Base-by-base conservation (phyloP, 371 early-diverging fungal genomes). In the Mortierella sp. region DNA sequence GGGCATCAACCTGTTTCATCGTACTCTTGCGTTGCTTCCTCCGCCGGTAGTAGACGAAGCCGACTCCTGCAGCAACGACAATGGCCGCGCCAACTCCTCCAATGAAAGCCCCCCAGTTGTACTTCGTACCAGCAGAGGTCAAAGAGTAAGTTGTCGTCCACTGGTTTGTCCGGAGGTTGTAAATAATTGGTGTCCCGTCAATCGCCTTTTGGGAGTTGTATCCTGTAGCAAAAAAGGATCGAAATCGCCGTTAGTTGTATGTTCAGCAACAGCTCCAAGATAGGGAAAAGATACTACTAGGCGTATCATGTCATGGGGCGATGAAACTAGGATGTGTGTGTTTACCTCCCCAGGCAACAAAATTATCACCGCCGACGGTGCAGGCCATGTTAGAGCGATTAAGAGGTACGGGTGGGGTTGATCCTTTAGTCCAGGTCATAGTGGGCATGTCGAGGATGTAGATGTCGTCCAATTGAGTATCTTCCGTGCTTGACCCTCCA, bases 321-420 rank as follows among this genome's bases (percentile, higher is more conserved):
- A 18, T 54, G 16, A 29, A 14, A 12, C 16, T 60, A 4, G 29
- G 3, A 32, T 14, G 6, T 16, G 16, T 24, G 38, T 18, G 38
- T 6, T 51, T 43, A 32, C 78, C 78, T 46, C 78, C 78, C 78
- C 78, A 74, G 29, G 73, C 63, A 3, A 78, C 44, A 41, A 78
- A 78, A 6, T 65, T 65, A 58, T 78, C 74, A 10, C 70, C 74
- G 4, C 65, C 44, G 29, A 65, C 63, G 7, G 78, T 74, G 14
- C 78, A 78, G 56, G 63, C 78, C 32, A 51, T 49, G 27, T 27
- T 51, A 4, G 65, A 24, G 7, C 78, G 51, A 2, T 51, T 70
- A 4, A 46, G 16, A 16, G 35, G 29, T 1, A 29, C 11, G 14
- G 70, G 54, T 4, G 41, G 70, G 6, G 27, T 32, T 1, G 55